Evolutionary conservation across 495 filamentous ascomycete species (phyloP).

Genomic region (Podospora appendiculata): DNA sequence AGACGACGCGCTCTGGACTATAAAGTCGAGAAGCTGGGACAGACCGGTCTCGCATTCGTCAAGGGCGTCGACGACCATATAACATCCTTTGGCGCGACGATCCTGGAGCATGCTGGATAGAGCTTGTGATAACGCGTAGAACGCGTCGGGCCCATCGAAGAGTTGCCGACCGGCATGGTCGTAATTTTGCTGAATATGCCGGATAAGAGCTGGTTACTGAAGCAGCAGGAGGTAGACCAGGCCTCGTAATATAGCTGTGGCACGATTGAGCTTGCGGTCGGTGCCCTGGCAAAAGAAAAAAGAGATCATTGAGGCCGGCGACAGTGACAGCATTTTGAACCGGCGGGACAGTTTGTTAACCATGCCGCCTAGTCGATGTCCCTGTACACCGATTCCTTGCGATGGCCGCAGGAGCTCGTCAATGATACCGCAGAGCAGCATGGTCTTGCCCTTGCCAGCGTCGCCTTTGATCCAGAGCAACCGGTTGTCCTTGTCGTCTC

Average conservation of each 20-base stretch:
- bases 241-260: neutral
- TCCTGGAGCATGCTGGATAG: neutral
- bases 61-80: neutral
- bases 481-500: conserved; percentile 13
- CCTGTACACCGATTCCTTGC: too few relatives aligned
- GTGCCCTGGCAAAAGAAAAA: conserved; percentile 1
- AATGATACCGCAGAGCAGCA: conserved; percentile 37
- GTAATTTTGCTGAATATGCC: neutral
- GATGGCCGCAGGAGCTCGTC: too few relatives aligned
- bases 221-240: neutral
- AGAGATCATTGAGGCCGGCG: neutral
- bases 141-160: neutral
- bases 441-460: too few relatives aligned
- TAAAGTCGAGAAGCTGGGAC: neutral
- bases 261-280: neutral
- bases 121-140: neutral
- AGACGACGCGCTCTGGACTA: too few relatives aligned
- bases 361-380: too few relatives aligned
- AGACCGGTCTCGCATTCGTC: neutral
- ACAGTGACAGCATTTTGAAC: neutral
- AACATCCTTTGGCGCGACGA: neutral
- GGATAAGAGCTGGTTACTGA: neutral
- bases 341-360: too few relatives aligned
- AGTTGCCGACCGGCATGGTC: neutral
- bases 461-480: conserved; percentile 42